Conservation (phyloP, 2,329 filamentous ascomycete genomes). For the Fusarium chlamydosporum region DNA sequence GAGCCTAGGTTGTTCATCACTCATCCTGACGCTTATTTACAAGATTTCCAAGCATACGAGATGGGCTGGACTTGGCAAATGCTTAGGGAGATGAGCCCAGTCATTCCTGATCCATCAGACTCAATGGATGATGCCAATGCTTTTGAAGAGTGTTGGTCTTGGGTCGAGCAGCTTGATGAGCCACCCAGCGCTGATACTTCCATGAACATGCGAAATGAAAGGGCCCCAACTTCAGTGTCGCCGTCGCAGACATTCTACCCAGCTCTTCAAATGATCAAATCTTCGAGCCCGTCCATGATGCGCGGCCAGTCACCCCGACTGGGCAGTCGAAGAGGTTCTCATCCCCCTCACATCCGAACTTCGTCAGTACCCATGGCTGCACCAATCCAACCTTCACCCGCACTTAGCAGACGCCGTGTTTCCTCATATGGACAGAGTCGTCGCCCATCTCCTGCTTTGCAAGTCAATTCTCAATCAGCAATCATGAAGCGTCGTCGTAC, state of each 20-base stretch:
- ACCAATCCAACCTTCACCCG: constrained; percentile 58
- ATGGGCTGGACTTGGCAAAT: constrained; percentile 79
- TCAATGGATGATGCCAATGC: constrained; percentile 60
- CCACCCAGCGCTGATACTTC: constrained; percentile 62
- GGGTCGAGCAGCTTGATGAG: constrained; percentile 75
- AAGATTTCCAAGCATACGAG: constrained; percentile 69
- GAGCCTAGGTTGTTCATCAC: constrained; percentile 81
- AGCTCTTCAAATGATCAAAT: constrained; percentile 48
- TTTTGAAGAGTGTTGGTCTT: constrained; percentile 74
- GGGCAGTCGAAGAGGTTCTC: constrained; percentile 59
- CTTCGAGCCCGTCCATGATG: constrained; percentile 52
- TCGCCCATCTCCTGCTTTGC: constrained; percentile 53
- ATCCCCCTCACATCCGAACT: constrained; percentile 66
- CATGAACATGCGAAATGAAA: constrained; percentile 59
- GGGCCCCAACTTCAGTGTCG: constrained; percentile 59
- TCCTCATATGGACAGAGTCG: constrained; percentile 59
- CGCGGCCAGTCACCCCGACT: constrained; percentile 60
- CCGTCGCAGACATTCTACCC: constrained; percentile 57
- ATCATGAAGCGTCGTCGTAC: constrained; percentile 67
- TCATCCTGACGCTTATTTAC: constrained; percentile 80
- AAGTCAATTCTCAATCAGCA: constrained; percentile 50
- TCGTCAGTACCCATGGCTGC: constrained; percentile 64
- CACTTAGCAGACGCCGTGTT: constrained; percentile 61
- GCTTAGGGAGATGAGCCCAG: constrained; percentile 72
- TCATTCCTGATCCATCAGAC: constrained; percentile 63